These are phyloP conservation scores for Diaporthe sp. DNA, from an alignment of 2,329 filamentous ascomycete species.

Conservation along the genomic window DNA sequence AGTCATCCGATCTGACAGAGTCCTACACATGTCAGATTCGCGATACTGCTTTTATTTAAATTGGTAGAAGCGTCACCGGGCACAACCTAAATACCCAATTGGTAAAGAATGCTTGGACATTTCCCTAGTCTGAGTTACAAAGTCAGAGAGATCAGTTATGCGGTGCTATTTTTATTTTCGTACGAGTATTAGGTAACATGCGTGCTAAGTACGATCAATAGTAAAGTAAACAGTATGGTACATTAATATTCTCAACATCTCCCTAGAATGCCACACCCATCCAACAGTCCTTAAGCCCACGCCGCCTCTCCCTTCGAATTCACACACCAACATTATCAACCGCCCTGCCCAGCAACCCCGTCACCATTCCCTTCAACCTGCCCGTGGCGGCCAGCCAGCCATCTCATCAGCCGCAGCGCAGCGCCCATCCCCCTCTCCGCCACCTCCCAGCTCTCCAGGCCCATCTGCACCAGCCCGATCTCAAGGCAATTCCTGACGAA, in stretches of 20 bases:
- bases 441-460: slow-evolving; percentile 61
- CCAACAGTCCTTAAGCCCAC: too few species aligned
- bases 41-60: background rate
- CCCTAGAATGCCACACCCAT: background rate
- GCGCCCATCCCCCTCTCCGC: slow-evolving; percentile 49
- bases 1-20: background rate
- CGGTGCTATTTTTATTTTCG: too few species aligned
- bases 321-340: background rate
- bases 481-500: slow-evolving; percentile 59
- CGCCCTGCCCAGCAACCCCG: background rate
- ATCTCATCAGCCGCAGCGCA: slow-evolving; percentile 53
- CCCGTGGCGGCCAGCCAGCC: slow-evolving; percentile 47
- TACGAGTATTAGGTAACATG: too few species aligned
- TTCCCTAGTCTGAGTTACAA: too few species aligned
- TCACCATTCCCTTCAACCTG: slow-evolving; percentile 13
- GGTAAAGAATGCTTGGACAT: background rate
- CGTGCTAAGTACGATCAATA: background rate
- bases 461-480: slow-evolving; percentile 55
- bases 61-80: background rate
- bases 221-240: background rate
- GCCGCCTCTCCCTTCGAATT: background rate
- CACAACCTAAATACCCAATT: background rate
- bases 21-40: background rate
- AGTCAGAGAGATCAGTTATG: too few species aligned
- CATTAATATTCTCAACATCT: background rate